Evolutionary conservation across 305 asterid genomes (phyloP).

Genomic region (Stenogyne calaminthoides): DNA sequence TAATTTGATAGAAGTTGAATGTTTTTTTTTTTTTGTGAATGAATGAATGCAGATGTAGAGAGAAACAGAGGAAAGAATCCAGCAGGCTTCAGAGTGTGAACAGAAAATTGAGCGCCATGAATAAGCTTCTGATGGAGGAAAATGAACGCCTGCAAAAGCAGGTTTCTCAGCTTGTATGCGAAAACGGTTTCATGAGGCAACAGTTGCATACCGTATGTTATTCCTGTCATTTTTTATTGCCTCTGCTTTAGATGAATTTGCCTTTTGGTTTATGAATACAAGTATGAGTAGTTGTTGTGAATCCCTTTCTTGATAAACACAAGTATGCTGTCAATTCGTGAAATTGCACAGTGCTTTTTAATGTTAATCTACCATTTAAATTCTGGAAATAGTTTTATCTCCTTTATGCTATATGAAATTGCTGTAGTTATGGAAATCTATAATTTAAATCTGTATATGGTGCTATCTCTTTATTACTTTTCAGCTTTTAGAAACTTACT

Average conservation of each 20-base stretch:
- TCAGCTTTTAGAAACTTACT: background rate
- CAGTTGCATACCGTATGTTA: slow-evolving; percentile 77
- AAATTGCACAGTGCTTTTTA: background rate
- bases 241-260: no score
- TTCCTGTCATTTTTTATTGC: background rate
- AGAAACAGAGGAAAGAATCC: slow-evolving; percentile 93
- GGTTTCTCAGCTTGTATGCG: slow-evolving; percentile 91
- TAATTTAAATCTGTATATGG: background rate
- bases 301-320: background rate
- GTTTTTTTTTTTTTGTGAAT: background rate
- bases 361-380: background rate
- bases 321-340: slow-evolving; percentile 6
- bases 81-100: slow-evolving; percentile 84
- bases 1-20: slow-evolving; percentile 5
- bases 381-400: background rate
- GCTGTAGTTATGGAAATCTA: background rate
- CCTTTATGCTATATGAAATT: background rate
- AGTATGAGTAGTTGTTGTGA: background rate
- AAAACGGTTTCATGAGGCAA: slow-evolving; percentile 89
- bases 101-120: slow-evolving; percentile 84
- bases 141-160: slow-evolving; percentile 96
- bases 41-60: slow-evolving; percentile 71
- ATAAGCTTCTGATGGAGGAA: slow-evolving; percentile 94
- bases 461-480: background rate
- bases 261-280: no score